Conservation (phyloP, 306 rosid species). For the Malus fusca region DNA sequence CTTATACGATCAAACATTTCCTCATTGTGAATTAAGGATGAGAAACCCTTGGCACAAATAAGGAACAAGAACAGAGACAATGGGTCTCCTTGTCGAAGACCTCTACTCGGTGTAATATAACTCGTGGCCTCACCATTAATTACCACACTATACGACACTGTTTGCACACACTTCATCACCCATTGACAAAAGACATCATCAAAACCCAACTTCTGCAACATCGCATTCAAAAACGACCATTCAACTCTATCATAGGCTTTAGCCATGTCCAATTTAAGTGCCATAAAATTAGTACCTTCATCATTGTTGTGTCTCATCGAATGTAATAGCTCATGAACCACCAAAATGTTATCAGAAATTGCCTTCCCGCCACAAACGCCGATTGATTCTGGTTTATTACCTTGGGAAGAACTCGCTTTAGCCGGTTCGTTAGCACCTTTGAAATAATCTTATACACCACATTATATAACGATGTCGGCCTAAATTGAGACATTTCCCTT, state of each 20-base stretch:
- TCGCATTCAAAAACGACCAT: too few relatives aligned
- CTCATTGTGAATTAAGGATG: background rate
- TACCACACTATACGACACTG: background rate
- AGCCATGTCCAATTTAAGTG: too few relatives aligned
- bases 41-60: background rate
- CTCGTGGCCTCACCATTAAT: background rate
- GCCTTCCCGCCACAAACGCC: background rate
- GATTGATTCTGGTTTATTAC: background rate
- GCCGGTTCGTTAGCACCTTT: background rate
- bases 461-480: background rate
- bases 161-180: background rate
- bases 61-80: background rate
- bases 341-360: too few relatives aligned
- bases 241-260: too few relatives aligned
- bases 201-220: background rate
- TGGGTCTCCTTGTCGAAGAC: background rate
- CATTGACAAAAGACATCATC: too few relatives aligned
- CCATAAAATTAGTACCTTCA: background rate
- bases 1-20: background rate
- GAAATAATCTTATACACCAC: background rate
- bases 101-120: background rate
- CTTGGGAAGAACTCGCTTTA: too few relatives aligned
- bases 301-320: background rate
- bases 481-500: background rate
- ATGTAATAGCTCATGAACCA: background rate